These are phyloP conservation scores for Takashimella koratensis DNA, from an alignment of 1,284 basidiomycete species.

Conservation along the genomic window DNA sequence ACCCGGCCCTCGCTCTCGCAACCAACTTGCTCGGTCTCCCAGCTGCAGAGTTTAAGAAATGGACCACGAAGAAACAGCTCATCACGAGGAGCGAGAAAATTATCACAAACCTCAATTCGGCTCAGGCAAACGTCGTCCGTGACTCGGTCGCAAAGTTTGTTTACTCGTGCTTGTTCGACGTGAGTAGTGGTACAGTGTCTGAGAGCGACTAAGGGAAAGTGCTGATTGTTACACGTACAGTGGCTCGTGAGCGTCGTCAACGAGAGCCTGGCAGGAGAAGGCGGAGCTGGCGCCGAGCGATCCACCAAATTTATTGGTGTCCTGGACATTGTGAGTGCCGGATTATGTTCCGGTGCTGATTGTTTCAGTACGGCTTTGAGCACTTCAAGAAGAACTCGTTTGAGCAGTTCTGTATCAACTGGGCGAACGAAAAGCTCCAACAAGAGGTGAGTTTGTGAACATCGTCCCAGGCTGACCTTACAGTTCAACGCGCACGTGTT, in stretches of 20 bases:
- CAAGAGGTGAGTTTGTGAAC: constrained; percentile 65
- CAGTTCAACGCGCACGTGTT: constrained; percentile 98
- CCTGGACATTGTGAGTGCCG: constrained; percentile 63
- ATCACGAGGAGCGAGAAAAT: constrained; percentile 94
- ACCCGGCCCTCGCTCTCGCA: constrained; percentile 73
- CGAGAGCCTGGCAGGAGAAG: constrained; percentile 87
- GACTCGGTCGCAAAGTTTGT: constrained; percentile 98
- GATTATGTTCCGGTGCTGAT: constrained; percentile 26
- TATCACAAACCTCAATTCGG: constrained; percentile 74
- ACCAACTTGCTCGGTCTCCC: constrained; percentile 88
- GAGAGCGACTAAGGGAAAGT: not conserved
- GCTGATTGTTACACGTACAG: constrained; percentile 53
- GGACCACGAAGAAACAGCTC: constrained; percentile 98
- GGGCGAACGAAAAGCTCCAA: constrained; percentile 96
- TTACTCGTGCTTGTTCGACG: constrained; percentile 90
- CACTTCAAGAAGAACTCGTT: constrained; percentile 99
- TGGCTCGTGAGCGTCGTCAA: constrained; percentile 98
- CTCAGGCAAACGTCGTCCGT: constrained; percentile 90
- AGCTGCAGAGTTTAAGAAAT: constrained; percentile 93
- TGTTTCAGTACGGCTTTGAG: constrained; percentile 74
- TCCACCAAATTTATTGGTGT: constrained; percentile 99
- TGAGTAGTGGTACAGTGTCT: constrained; percentile 17
- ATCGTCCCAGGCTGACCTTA: constrained; percentile 11
- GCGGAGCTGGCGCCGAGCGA: constrained; percentile 73
- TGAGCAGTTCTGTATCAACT: constrained; percentile 99